A percentile compares a stretch with the other conserved stretches of the same genome.
phyloP scores from a whole-genome alignment of 257 asterid genomes.

The Gentiana dahurica region DNA sequence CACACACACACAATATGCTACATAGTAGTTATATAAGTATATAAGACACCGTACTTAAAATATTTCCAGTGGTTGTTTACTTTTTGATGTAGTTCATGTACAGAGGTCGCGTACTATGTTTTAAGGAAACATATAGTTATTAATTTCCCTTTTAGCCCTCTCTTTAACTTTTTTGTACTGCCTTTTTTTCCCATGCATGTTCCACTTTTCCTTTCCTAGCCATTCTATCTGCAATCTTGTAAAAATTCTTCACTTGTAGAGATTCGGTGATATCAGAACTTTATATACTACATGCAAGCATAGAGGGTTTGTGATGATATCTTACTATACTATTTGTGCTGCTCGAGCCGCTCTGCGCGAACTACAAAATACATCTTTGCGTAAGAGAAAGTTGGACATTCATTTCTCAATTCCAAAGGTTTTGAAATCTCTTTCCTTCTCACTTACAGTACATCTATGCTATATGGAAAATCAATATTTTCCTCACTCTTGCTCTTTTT shows the following conservation, averaged over 20 bases:
- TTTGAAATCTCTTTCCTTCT: not conserved
- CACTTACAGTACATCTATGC: not conserved
- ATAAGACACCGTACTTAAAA: no score
- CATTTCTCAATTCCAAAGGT: constrained; percentile 86
- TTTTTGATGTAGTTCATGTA: no score
- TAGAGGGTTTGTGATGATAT: constrained; percentile 78
- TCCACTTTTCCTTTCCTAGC: no score
- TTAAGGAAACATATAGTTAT: no score
- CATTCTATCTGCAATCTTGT: not conserved
- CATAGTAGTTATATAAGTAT: no score
- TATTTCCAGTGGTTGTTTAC: not conserved
- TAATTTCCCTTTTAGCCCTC: no score
- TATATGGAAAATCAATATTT: not conserved
- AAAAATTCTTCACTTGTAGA: constrained; percentile 25
- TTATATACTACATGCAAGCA: constrained; percentile 65
- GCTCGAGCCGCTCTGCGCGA: constrained; percentile 60
- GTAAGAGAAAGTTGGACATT: constrained; percentile 61
- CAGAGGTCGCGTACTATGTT: no score
- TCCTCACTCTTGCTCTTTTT: constrained; percentile 1
- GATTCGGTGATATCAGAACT: constrained; percentile 58
- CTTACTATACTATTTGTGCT: constrained; percentile 68
- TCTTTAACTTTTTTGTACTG: no score
- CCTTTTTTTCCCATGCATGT: no score
- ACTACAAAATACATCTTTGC: constrained; percentile 50
- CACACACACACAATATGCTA: no score